phyloP scores from a whole-genome alignment of 495 filamentous ascomycete genomes.

The Terfezia claveryi region DNA sequence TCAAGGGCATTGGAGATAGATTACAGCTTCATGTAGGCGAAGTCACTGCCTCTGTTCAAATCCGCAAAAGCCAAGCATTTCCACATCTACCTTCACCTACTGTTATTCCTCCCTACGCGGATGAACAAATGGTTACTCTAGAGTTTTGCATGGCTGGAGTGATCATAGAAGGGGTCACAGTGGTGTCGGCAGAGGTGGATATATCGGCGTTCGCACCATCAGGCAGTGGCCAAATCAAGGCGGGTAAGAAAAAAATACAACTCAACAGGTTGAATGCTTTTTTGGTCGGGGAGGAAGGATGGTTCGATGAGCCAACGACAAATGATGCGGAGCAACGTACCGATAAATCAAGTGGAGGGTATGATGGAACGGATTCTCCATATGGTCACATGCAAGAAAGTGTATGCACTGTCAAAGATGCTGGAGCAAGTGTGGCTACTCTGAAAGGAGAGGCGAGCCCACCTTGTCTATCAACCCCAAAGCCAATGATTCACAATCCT shows the following conservation, averaged over 20 bases:
- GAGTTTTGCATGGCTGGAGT: background rate
- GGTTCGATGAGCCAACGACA: background rate
- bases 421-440: background rate
- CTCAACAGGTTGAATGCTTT: background rate
- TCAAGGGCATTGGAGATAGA: conserved; percentile 65
- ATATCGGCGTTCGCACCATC: background rate
- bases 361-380: background rate
- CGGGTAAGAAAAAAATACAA: background rate
- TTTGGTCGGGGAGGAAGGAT: background rate
- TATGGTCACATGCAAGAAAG: background rate
- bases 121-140: background rate
- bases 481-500: background rate
- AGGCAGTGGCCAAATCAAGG: background rate
- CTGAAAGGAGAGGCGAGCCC: background rate
- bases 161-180: background rate
- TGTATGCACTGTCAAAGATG: background rate
- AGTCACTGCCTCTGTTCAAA: conserved; percentile 23
- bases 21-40: conserved; percentile 30
- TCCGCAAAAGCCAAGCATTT: background rate
- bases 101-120: background rate
- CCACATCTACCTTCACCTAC: background rate
- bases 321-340: background rate
- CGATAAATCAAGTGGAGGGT: background rate
- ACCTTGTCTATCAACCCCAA: background rate
- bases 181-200: background rate